phyloP scores from a whole-genome alignment of 352 stramenopile genomes.

The Globisporangium ultimum region DNA sequence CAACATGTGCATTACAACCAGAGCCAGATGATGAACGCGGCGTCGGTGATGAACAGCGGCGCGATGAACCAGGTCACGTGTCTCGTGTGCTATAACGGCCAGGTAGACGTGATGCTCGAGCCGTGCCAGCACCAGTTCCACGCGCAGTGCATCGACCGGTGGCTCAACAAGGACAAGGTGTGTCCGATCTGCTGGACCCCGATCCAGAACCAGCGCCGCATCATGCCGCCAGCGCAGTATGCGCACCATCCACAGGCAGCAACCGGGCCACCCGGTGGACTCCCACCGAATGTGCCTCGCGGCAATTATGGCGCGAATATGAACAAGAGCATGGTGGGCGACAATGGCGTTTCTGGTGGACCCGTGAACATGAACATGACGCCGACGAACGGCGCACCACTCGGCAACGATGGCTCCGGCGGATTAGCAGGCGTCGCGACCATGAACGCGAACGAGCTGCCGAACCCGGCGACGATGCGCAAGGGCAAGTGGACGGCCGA shows the following conservation, averaged over 20 bases:
- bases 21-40: slow-evolving; percentile 19
- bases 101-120: slow-evolving; percentile 54
- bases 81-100: slow-evolving; percentile 44
- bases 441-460: slow-evolving; percentile 6
- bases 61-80: slow-evolving; percentile 20
- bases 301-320: not conserved
- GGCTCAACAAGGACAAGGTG: slow-evolving; percentile 70
- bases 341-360: not conserved
- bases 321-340: not conserved
- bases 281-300: slow-evolving; percentile 5
- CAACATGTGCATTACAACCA: slow-evolving; percentile 11
- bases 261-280: slow-evolving; percentile 4
- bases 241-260: slow-evolving; percentile 8
- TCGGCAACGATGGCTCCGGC: slow-evolving; percentile 3
- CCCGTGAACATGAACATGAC: not conserved
- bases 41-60: slow-evolving; percentile 16
- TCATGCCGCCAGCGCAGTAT: slow-evolving; percentile 25
- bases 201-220: slow-evolving; percentile 55
- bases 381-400: not conserved
- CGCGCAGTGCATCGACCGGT: slow-evolving; percentile 66
- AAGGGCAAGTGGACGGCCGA: slow-evolving; percentile 97
- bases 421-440: slow-evolving; percentile 2
- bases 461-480: slow-evolving; percentile 52
- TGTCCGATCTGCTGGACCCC: slow-evolving; percentile 74
- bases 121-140: slow-evolving; percentile 82